These are phyloP conservation scores for Sordaria brevicollis DNA, from an alignment of 495 filamentous ascomycete genomes.

Conservation along the genomic window DNA sequence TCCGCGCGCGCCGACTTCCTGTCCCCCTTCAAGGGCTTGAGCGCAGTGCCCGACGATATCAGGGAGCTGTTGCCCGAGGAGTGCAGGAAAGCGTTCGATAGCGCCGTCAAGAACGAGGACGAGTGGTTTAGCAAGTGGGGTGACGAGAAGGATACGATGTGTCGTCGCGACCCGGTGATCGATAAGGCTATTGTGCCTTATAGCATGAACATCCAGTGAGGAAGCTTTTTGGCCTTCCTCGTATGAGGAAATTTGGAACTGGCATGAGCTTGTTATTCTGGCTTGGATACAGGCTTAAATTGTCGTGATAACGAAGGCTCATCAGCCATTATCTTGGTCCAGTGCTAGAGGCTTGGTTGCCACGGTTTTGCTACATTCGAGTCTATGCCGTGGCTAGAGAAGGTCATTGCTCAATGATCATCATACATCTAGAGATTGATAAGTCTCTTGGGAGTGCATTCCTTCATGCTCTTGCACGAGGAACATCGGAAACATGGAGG, in stretches of 20 bases:
- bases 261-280: neutral
- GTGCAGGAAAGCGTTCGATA: slow-evolving; percentile 57
- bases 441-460: neutral
- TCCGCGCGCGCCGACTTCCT: slow-evolving; percentile 24
- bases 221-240: neutral
- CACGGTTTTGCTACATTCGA: neutral
- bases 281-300: neutral
- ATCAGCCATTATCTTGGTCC: neutral
- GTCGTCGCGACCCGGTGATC: slow-evolving; percentile 35
- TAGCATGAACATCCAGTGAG: slow-evolving; percentile 12
- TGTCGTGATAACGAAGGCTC: neutral
- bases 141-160: slow-evolving; percentile 43
- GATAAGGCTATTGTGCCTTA: slow-evolving; percentile 48
- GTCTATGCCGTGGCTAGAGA: too few species aligned
- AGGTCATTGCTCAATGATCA: too few species aligned
- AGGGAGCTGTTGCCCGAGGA: slow-evolving; percentile 59
- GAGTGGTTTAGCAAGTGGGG: slow-evolving; percentile 68
- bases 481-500: neutral
- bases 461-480: neutral
- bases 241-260: neutral
- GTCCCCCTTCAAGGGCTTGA: slow-evolving; percentile 56
- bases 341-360: neutral
- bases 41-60: slow-evolving; percentile 55
- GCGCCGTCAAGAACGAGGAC: slow-evolving; percentile 48
- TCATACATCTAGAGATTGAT: too few species aligned